Base-by-base conservation (phyloP, 768 basidiomycete genomes). In the Fomitopsis pulvina region DNA sequence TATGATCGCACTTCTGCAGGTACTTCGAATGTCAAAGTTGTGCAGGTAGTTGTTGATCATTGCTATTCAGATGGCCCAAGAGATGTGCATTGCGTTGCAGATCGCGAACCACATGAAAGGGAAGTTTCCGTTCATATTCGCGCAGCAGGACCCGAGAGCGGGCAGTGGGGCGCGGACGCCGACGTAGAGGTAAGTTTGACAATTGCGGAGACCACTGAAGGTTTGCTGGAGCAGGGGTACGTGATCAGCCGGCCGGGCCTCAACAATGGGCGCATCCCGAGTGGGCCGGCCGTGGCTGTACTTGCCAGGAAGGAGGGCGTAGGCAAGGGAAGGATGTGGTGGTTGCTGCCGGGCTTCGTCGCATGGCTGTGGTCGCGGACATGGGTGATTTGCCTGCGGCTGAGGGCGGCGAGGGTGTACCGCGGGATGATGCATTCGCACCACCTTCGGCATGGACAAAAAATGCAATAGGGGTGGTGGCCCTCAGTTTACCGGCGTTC, bases 1-100 rank as follows among this genome's bases (percentile, higher is more conserved):
- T 41, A 66, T 71, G 56, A 71, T 72, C 25, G 73, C 73, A 2
- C 53, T 75, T 24, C 57, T 76, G n/a, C 73, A 76, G 68, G 74
- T 74, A 50, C 37, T 59, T 37, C 18, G 6, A 7, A 20, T 22
- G 11, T 11, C 45, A 9, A n/a, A n/a, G 21, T 41, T 16, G 14
- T 41, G 45, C 12, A 9, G 28, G 8, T n/a, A 8, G 38, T 39
- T 38, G n/a, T 18, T 40, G 32, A 30, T 12, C 40, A 24, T 25
- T 49, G 27, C 10, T 20, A 51, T 73, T n/a, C 45, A 77, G 74
- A 74, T 75, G 71, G 72, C 71, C 1, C 66, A 72, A 18, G 72
- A 75, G 41, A 59, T 69, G 47, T 62, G 58, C 21, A 54, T 55
- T 14, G 71, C 70, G 20, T 52, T 76, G 26, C 57, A 63, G 20